Base-by-base conservation (phyloP, 768 basidiomycete genomes). In the Mycena maculata region DNA sequence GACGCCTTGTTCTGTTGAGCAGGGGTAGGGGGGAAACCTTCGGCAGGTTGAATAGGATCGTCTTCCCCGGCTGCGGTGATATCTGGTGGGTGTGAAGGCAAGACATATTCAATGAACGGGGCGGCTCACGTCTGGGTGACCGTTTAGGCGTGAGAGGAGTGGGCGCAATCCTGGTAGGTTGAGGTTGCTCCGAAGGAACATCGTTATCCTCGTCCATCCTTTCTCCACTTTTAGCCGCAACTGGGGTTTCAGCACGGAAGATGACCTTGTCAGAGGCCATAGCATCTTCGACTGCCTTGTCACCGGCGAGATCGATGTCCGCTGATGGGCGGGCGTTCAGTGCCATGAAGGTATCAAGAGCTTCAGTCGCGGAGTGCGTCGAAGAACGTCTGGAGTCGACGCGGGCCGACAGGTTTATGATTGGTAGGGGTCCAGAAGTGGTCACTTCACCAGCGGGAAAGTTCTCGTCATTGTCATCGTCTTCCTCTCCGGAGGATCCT, bases 21-120 rank as follows among this genome's bases (percentile, higher is more conserved):
- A 22, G 67, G 69, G 25, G 61, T 66, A 33, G 65, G 65, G 15
- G 65, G 62, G 64, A 80, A 71, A 60, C 77, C 78, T 16, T 84
- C 84, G 1, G 80, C 77, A 30, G 79, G 76, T 65, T 85, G 83
- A 57, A 86, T 86, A 10, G 85, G 83, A 66, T 87, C 86, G 15
- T 72, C 45, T 20, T 67, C 58, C 45, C 60, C 18, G n/a, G 42
- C n/a, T n/a, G 13, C 1, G 11, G 52, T 15, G 33, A 10, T 39
- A 20, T 39, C 52, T 39, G 55, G 31, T 42, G 38, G 39, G 59
- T 33, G 49, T n/a, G 31, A n/a, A n/a, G n/a, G n/a, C n/a, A n/a
- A n/a, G n/a, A n/a, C n/a, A n/a, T n/a, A n/a, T n/a, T n/a, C n/a
- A n/a, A n/a, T n/a, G n/a, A n/a, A n/a, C n/a, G n/a, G n/a, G n/a